Percentiles rank a stretch among this genome's conserved stretches.
phyloP scores from a whole-genome alignment of 139 green algal genomes.

The Micractinium conductrix region DNA sequence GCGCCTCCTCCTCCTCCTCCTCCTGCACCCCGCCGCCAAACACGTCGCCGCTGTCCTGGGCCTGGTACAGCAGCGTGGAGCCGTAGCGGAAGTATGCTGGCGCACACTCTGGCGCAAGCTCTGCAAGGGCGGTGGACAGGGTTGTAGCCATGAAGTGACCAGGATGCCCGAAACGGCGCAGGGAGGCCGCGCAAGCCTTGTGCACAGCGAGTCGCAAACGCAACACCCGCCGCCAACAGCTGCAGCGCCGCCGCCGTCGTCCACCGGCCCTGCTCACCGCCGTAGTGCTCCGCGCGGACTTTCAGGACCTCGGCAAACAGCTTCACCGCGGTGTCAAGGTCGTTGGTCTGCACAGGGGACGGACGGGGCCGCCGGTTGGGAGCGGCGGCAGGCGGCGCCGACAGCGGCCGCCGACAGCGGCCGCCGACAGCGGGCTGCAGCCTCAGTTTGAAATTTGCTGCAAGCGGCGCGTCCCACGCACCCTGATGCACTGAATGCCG shows the following conservation, averaged over 20 bases:
- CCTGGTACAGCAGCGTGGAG: constrained; percentile 69
- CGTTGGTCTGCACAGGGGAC: constrained; percentile 47
- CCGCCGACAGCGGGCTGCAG: no score
- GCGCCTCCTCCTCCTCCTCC: constrained; percentile 30
- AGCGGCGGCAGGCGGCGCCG: no score
- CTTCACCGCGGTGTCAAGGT: constrained; percentile 61
- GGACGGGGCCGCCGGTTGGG: no score
- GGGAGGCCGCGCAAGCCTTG: no score
- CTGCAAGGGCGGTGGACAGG: neutral
- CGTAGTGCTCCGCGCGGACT: constrained; percentile 49
- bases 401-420: no score
- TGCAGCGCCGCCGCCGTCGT: neutral
- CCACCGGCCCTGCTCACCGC: constrained; percentile 38
- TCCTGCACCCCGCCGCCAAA: constrained; percentile 48
- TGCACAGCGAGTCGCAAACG: no score
- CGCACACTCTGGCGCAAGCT: constrained; percentile 64
- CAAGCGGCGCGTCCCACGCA: no score
- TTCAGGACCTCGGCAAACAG: constrained; percentile 57
- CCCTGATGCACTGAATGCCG: constrained; percentile 45
- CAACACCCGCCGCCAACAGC: neutral
- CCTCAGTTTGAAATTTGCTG: no score
- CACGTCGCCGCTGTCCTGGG: constrained; percentile 67
- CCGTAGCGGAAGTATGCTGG: constrained; percentile 77
- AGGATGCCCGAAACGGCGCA: no score
- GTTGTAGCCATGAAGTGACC: neutral